phyloP scores from a whole-genome alignment of 306 rosid species.

The Vicia sativa region DNA sequence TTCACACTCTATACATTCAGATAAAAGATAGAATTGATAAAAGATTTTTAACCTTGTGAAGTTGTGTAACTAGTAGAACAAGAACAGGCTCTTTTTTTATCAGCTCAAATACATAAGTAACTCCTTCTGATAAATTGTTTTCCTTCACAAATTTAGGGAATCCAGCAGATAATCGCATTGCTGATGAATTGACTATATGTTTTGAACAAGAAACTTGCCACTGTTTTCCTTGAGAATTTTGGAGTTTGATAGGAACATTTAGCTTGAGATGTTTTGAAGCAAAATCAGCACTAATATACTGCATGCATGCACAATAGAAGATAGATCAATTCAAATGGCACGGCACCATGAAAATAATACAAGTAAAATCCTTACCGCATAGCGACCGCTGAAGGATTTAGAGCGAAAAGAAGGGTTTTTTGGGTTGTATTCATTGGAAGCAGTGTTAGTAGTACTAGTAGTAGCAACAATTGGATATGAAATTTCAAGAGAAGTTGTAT shows the following conservation, averaged over 20 bases:
- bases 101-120: too few relatives aligned
- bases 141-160: too few relatives aligned
- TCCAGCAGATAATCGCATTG: too few relatives aligned
- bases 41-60: too few relatives aligned
- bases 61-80: too few relatives aligned
- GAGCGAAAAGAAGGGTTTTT: slow-evolving; percentile 38
- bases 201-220: slow-evolving; percentile 11
- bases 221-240: slow-evolving; percentile 15
- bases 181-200: neutral
- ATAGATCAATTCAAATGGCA: neutral
- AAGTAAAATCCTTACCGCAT: slow-evolving; percentile 34
- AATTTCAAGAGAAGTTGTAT: slow-evolving; percentile 36
- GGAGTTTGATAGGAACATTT: neutral
- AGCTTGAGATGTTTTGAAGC: slow-evolving; percentile 28
- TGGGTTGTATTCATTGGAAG: slow-evolving; percentile 6
- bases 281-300: slow-evolving; percentile 42
- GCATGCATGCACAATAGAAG: slow-evolving; percentile 8
- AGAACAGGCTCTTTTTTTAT: too few relatives aligned
- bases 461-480: slow-evolving; percentile 21
- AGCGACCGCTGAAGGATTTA: neutral
- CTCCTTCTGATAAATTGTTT: too few relatives aligned
- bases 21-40: too few relatives aligned
- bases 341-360: neutral
- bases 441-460: neutral
- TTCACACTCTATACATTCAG: too few relatives aligned